Evolutionary conservation across 345 rosid genomes (phyloP).

Genomic region (Capsella bursapastoris): DNA sequence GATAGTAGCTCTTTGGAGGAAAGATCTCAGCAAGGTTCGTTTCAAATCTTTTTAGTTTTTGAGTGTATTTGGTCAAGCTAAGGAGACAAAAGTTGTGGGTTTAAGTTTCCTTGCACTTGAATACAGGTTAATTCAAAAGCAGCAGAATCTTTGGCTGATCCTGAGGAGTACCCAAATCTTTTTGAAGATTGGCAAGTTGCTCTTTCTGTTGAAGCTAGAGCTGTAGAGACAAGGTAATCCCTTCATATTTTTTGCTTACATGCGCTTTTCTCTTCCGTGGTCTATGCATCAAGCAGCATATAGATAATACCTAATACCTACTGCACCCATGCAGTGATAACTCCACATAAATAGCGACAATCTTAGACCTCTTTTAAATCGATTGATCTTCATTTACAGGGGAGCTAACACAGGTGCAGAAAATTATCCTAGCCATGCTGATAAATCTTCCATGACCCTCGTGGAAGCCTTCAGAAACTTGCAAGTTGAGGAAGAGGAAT

Average conservation of each 20-base stretch:
- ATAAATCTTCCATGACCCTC: slow-evolving; percentile 69
- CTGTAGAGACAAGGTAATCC: slow-evolving; percentile 73
- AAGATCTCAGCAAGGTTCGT: slow-evolving; percentile 86
- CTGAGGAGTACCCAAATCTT: slow-evolving; percentile 93
- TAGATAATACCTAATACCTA: neutral
- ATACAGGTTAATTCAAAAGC: slow-evolving; percentile 94
- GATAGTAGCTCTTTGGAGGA: slow-evolving; percentile 95
- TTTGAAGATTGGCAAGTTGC: slow-evolving; percentile 99
- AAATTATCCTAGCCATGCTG: slow-evolving; percentile 67
- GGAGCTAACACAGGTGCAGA: slow-evolving; percentile 67
- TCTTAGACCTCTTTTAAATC: neutral
- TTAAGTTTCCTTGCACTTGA: slow-evolving; percentile 22
- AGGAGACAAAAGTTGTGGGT: slow-evolving; percentile 16
- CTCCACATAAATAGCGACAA: neutral
- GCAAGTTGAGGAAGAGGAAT: slow-evolving; percentile 81
- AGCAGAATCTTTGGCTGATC: slow-evolving; percentile 98
- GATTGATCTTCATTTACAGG: slow-evolving; percentile 53
- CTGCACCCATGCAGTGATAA: neutral
- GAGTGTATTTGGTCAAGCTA: slow-evolving; percentile 1
- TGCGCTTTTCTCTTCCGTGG: neutral
- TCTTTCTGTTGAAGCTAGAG: slow-evolving; percentile 80
- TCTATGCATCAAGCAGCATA: slow-evolving; percentile 9
- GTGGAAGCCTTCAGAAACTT: slow-evolving; percentile 88
- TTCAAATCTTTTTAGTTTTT: slow-evolving; percentile 13
- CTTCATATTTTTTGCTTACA: neutral